Conservation (phyloP, 2,329 filamentous ascomycete species). For the Basipetospora chlamydospora region DNA sequence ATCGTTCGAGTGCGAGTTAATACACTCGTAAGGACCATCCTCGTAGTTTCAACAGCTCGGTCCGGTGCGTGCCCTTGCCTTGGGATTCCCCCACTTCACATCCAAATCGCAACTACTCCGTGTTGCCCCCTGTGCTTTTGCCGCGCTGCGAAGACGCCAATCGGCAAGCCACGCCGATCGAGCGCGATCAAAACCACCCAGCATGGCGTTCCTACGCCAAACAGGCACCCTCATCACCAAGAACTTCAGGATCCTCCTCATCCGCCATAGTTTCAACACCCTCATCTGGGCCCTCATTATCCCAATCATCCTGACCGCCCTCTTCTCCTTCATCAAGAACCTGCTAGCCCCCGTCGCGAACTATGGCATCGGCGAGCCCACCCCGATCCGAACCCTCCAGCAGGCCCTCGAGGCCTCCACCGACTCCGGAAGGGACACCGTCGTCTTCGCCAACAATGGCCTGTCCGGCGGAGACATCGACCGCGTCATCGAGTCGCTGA, state of each 20-base stretch:
- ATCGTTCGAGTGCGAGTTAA: too few relatives aligned
- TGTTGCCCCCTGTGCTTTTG: background rate
- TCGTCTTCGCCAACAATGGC: conserved; percentile 70
- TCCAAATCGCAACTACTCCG: too few relatives aligned
- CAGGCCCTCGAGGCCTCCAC: conserved; percentile 45
- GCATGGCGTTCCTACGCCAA: conserved; percentile 41
- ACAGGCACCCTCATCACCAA: conserved; percentile 47
- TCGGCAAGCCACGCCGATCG: too few relatives aligned
- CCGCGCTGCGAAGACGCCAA: too few relatives aligned
- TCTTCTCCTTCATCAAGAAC: conserved; percentile 61
- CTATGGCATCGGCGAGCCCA: conserved; percentile 55
- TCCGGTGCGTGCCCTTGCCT: too few relatives aligned
- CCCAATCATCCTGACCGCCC: conserved; percentile 41
- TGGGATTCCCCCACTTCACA: too few relatives aligned
- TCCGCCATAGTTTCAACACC: conserved; percentile 37
- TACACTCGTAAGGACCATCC: too few relatives aligned
- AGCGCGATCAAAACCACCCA: conserved; percentile 5
- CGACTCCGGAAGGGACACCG: conserved; percentile 44
- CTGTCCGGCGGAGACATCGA: conserved; percentile 56
- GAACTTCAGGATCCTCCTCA: conserved; percentile 43
- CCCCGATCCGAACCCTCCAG: conserved; percentile 46
- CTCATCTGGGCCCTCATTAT: conserved; percentile 43
- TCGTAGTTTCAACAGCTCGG: too few relatives aligned
- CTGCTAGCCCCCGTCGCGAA: conserved; percentile 65
- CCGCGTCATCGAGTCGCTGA: conserved; percentile 49